Evolutionary conservation across 805 yeast species (phyloP).

Genomic region (Scheffersomyces stipitis): DNA sequence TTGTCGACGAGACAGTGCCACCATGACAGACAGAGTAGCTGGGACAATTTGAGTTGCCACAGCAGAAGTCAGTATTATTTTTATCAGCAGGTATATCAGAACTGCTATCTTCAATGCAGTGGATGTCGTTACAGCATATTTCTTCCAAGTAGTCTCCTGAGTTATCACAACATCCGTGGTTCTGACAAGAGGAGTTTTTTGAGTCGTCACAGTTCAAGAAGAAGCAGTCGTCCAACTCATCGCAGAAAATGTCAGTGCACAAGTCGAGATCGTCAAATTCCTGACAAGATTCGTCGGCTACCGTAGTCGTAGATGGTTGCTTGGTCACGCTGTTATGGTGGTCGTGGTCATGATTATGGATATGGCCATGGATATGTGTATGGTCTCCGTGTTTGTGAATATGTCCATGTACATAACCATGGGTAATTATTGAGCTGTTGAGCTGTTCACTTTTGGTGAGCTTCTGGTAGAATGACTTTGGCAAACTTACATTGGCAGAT

Average conservation of each 20-base stretch:
- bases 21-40: slow-evolving; percentile 1
- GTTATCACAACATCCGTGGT: slow-evolving; percentile 4
- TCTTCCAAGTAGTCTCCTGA: slow-evolving; percentile 5
- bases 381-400: slow-evolving; percentile 61
- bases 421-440: slow-evolving; percentile 23
- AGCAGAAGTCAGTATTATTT: slow-evolving; percentile 4
- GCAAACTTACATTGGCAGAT: background rate
- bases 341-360: slow-evolving; percentile 49
- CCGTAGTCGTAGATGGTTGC: background rate
- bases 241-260: slow-evolving; percentile 42
- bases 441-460: background rate
- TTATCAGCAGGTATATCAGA: background rate
- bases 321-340: slow-evolving; percentile 8
- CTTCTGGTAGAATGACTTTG: background rate
- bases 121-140: slow-evolving; percentile 6
- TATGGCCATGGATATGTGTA: slow-evolving; percentile 69
- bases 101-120: slow-evolving; percentile 1
- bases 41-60: slow-evolving; percentile 8
- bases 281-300: slow-evolving; percentile 17
- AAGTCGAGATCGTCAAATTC: slow-evolving; percentile 31
- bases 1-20: slow-evolving; percentile 5
- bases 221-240: slow-evolving; percentile 46
- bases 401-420: slow-evolving; percentile 68
- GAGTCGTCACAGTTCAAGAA: slow-evolving; percentile 33
- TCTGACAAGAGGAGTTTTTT: slow-evolving; percentile 4